phyloP scores from a whole-genome alignment of 208 protist genomes.

The Wallacemonas rigidus region DNA sequence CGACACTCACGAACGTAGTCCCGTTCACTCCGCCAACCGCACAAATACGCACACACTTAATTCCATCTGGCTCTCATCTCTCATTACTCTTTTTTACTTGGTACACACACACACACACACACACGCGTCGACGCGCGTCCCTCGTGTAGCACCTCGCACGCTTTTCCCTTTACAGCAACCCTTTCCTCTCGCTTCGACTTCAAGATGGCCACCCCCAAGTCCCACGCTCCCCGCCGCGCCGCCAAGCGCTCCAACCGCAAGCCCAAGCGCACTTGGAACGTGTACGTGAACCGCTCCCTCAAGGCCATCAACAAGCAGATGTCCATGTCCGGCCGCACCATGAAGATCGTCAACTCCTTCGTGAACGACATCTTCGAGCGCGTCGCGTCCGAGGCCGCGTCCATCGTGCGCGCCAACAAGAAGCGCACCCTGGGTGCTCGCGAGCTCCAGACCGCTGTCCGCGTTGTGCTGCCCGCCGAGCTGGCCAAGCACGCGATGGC shows the following conservation, averaged over 20 bases:
- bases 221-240: conserved; percentile 14
- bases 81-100: too few relatives aligned
- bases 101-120: too few relatives aligned
- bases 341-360: conserved; percentile 97
- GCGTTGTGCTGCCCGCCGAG: conserved; percentile 95
- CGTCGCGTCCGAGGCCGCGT: conserved; percentile 89
- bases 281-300: conserved; percentile 86
- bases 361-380: conserved; percentile 96
- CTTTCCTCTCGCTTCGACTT: not conserved
- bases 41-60: too few relatives aligned
- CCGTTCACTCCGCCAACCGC: too few relatives aligned
- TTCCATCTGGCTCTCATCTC: too few relatives aligned
- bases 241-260: conserved; percentile 48
- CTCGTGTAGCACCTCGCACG: not conserved
- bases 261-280: conserved; percentile 60
- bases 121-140: too few relatives aligned
- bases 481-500: conserved; percentile 97
- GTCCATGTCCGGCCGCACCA: conserved; percentile 94
- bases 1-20: too few relatives aligned
- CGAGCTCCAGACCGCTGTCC: conserved; percentile 95
- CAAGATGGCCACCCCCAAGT: conserved; percentile 26
- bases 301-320: conserved; percentile 94
- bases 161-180: not conserved
- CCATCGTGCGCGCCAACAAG: conserved; percentile 93
- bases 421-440: conserved; percentile 90